phyloP scores from a whole-genome alignment of 345 rosid species.

The Murraya koenigii region DNA sequence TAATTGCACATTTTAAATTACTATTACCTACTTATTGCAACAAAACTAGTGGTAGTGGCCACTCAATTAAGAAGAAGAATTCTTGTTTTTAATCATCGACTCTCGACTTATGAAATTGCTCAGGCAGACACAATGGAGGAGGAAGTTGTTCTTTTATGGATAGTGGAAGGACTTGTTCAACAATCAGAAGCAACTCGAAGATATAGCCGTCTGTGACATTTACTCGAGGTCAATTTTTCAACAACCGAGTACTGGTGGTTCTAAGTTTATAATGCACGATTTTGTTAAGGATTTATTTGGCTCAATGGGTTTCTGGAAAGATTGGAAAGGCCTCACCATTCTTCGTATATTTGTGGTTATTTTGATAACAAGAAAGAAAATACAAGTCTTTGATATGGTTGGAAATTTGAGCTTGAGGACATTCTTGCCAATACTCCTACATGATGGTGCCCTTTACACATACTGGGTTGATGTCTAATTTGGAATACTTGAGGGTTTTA shows the following conservation, averaged over 20 bases:
- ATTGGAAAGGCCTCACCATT: background rate
- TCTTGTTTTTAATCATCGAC: no score
- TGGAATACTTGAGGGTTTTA: background rate
- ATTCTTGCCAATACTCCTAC: background rate
- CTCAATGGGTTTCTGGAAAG: background rate
- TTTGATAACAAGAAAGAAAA: background rate
- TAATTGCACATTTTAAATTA: no score
- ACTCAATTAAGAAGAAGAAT: no score
- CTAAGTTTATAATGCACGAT: background rate
- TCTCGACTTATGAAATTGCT: no score
- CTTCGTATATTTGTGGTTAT: background rate
- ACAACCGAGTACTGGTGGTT: background rate
- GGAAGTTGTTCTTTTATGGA: conserved; percentile 21
- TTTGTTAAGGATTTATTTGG: no score
- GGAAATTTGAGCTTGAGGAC: background rate
- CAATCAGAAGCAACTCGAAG: background rate
- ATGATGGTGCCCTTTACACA: no score
- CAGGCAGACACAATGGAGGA: background rate
- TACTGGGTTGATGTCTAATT: background rate
- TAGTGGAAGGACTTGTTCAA: conserved; percentile 35
- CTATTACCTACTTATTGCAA: no score
- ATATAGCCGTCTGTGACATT: background rate
- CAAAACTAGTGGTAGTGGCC: no score
- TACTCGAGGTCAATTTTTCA: conserved; percentile 10
- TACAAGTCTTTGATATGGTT: background rate